phyloP scores from a whole-genome alignment of 768 basidiomycete species.

The Roridomyces roridus region DNA sequence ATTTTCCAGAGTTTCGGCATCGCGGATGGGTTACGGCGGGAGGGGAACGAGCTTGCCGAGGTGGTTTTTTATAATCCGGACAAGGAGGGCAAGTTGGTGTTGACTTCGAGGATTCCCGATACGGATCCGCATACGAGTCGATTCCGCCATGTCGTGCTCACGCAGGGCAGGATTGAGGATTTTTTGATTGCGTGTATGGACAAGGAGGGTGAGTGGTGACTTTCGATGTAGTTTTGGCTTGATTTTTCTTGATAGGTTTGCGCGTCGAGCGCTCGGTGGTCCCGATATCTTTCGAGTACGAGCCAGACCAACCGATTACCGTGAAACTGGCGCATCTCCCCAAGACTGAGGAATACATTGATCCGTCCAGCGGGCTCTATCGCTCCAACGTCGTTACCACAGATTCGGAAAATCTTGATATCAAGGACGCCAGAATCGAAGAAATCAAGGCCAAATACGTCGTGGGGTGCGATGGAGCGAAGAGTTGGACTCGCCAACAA shows the following conservation, averaged over 20 bases:
- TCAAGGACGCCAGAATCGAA: constrained; percentile 23
- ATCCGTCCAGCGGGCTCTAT: constrained; percentile 14
- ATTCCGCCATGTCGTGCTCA: constrained; percentile 38
- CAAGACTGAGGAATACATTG: neutral
- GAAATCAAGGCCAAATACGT: constrained; percentile 40
- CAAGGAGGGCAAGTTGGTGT: constrained; percentile 14
- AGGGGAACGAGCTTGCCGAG: constrained; percentile 20
- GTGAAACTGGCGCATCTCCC: constrained; percentile 22
- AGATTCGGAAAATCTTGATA: neutral
- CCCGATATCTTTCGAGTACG: constrained; percentile 38
- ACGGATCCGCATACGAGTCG: constrained; percentile 21
- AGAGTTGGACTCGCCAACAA: constrained; percentile 50
- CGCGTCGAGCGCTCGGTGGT: constrained; percentile 41
- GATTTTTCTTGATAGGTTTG: constrained; percentile 12
- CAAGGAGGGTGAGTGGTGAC: constrained; percentile 19
- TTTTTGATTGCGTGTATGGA: constrained; percentile 49
- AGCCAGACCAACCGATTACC: constrained; percentile 23
- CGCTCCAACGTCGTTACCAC: constrained; percentile 18
- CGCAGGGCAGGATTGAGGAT: constrained; percentile 48
- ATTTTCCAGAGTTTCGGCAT: constrained; percentile 45
- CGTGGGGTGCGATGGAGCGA: constrained; percentile 46
- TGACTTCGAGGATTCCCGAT: constrained; percentile 20
- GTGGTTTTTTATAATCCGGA: constrained; percentile 23
- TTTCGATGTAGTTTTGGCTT: neutral
- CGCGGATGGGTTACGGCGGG: constrained; percentile 18